These are phyloP conservation scores for Peronosclerospora sorghi DNA, from an alignment of 352 stramenopile species.

Conservation along the genomic window DNA sequence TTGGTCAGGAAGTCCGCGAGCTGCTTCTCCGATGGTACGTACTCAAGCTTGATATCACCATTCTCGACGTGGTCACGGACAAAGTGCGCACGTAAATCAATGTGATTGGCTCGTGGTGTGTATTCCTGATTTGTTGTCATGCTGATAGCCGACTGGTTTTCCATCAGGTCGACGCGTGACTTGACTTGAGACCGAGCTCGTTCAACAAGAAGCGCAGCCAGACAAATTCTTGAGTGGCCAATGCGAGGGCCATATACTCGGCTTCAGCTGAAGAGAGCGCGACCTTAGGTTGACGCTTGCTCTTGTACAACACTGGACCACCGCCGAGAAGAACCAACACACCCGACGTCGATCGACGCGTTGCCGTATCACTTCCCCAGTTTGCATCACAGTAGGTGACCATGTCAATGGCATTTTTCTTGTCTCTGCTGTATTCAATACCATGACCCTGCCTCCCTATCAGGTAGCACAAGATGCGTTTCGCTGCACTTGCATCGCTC, in stretches of 20 bases:
- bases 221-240: slow-evolving; percentile 1
- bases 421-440: background rate
- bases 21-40: too few species aligned
- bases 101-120: too few species aligned
- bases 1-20: too few species aligned
- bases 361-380: slow-evolving; percentile 1
- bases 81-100: too few species aligned
- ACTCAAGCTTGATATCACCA: too few species aligned
- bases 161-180: too few species aligned
- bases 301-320: slow-evolving; percentile 5
- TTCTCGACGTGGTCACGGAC: too few species aligned
- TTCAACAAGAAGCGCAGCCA: slow-evolving; percentile 1
- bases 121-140: too few species aligned
- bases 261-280: slow-evolving; percentile 1
- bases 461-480: slow-evolving; percentile 4
- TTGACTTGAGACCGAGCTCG: too few species aligned
- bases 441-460: slow-evolving; percentile 1
- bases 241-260: slow-evolving; percentile 6
- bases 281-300: background rate
- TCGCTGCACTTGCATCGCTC: slow-evolving; percentile 6
- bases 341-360: slow-evolving; percentile 1
- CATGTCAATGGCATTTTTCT: background rate
- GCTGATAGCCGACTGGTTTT: slow-evolving; percentile 5
- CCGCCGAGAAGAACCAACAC: background rate
- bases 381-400: slow-evolving; percentile 1